Percentiles rank a stretch among this genome's conserved stretches.
These are phyloP conservation scores for Syzygium aromaticum DNA, from an alignment of 345 rosid genomes.

Conservation along the genomic window DNA sequence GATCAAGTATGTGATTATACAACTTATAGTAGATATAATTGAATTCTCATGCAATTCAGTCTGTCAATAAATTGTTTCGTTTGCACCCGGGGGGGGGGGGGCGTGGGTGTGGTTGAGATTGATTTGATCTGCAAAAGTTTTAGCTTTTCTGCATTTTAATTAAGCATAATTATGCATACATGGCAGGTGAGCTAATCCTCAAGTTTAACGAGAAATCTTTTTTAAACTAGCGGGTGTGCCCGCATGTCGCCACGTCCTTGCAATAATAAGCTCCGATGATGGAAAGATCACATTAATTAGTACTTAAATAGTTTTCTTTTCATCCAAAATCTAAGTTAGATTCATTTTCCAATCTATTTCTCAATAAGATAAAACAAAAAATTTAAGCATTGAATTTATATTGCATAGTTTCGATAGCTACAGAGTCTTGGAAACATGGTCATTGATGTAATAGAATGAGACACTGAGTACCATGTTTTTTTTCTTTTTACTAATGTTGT, in stretches of 20 bases:
- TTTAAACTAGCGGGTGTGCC: neutral
- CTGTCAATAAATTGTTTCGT: neutral
- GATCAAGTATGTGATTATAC: neutral
- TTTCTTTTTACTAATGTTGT: neutral
- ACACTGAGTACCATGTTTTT: neutral
- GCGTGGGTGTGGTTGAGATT: neutral
- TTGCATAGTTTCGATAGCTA: neutral
- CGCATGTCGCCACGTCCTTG: neutral
- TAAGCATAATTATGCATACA: neutral
- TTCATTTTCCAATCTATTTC: neutral
- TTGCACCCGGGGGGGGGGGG: neutral
- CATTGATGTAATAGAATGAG: neutral
- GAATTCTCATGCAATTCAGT: neutral
- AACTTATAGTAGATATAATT: accelerated
- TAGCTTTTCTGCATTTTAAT: neutral
- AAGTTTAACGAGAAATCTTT: neutral
- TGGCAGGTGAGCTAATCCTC: neutral
- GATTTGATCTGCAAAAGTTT: no score
- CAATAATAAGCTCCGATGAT: neutral
- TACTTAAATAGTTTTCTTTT: neutral
- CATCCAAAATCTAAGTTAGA: neutral
- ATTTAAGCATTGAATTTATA: neutral
- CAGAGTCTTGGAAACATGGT: neutral
- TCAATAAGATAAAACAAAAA: neutral
- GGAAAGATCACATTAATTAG: neutral